These are phyloP conservation scores for Herpetospermum pedunculosum DNA, from an alignment of 306 rosid genomes.

Conservation along the genomic window DNA sequence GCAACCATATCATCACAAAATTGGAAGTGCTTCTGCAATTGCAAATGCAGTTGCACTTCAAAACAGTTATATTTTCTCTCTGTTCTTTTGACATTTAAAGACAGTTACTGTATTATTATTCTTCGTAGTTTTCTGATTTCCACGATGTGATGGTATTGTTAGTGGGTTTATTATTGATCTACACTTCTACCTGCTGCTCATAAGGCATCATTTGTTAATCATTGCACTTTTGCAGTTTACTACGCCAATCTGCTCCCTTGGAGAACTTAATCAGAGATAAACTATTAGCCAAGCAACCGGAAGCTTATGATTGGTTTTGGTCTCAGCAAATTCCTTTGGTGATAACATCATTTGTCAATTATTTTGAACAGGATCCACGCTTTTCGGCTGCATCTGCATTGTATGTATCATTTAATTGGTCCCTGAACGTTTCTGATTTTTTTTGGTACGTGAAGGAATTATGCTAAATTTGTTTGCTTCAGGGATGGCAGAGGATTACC, in stretches of 20 bases:
- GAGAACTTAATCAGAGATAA: slow-evolving; percentile 78
- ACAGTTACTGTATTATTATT: not conserved
- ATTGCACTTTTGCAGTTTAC: slow-evolving; percentile 54
- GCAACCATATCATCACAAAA: not conserved
- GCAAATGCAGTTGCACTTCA: not conserved
- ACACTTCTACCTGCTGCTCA: not conserved
- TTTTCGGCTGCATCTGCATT: slow-evolving; percentile 48
- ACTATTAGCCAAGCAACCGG: slow-evolving; percentile 68
- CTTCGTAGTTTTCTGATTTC: not conserved
- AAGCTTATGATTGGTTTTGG: slow-evolving; percentile 87
- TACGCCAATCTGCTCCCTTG: slow-evolving; percentile 65
- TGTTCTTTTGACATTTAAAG: not conserved
- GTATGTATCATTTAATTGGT: slow-evolving; percentile 32
- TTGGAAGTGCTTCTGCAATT: not conserved
- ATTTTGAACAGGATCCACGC: slow-evolving; percentile 53
- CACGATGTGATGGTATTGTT: not conserved
- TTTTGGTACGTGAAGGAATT: slow-evolving; percentile 11
- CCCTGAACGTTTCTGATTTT: not conserved
- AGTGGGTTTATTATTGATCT: not conserved
- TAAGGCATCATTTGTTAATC: slow-evolving; percentile 5
- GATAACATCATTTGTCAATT: slow-evolving; percentile 57
- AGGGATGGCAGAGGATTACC: slow-evolving; percentile 48
- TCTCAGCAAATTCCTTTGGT: slow-evolving; percentile 73
- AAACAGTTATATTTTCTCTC: not conserved
- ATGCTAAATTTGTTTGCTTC: slow-evolving; percentile 22